Evolutionary conservation across 441 rosid genomes (phyloP).

Genomic region (Breynia disticha): DNA sequence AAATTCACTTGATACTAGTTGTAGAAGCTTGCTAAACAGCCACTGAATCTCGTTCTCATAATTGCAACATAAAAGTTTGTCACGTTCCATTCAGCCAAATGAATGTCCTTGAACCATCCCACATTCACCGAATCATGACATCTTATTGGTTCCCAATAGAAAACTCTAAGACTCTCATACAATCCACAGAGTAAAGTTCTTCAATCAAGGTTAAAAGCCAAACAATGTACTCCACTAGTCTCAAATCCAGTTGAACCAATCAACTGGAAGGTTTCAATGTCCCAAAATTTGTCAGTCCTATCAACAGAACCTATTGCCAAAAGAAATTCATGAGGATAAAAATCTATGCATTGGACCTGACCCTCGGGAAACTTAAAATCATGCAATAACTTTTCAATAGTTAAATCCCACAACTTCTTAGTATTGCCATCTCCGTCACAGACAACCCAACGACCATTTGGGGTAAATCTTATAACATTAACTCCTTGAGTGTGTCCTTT

Average conservation of each 20-base stretch:
- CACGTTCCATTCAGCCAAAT: too few species aligned
- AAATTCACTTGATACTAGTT: too few species aligned
- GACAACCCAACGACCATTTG: slow-evolving; percentile 99
- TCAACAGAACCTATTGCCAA: slow-evolving; percentile 99
- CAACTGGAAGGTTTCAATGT: slow-evolving; percentile 95
- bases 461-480: slow-evolving; percentile 91
- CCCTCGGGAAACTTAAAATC: slow-evolving; percentile 95
- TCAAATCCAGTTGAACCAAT: slow-evolving; percentile 91
- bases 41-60: too few species aligned
- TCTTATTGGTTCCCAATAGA: slow-evolving; percentile 97
- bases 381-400: slow-evolving; percentile 96
- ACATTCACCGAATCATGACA: slow-evolving; percentile 90
- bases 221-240: slow-evolving; percentile 88
- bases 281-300: slow-evolving; percentile 97
- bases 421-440: slow-evolving; percentile 97
- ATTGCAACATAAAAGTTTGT: too few species aligned
- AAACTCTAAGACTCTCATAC: slow-evolving; percentile 90
- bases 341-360: slow-evolving; percentile 87
- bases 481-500: slow-evolving; percentile 98
- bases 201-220: slow-evolving; percentile 92
- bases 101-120: slow-evolving; percentile 98
- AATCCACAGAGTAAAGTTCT: slow-evolving; percentile 92
- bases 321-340: slow-evolving; percentile 94
- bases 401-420: slow-evolving; percentile 98
- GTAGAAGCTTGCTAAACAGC: too few species aligned